Conservation (phyloP, 352 stramenopile species). For the Phytophthora europaea region DNA sequence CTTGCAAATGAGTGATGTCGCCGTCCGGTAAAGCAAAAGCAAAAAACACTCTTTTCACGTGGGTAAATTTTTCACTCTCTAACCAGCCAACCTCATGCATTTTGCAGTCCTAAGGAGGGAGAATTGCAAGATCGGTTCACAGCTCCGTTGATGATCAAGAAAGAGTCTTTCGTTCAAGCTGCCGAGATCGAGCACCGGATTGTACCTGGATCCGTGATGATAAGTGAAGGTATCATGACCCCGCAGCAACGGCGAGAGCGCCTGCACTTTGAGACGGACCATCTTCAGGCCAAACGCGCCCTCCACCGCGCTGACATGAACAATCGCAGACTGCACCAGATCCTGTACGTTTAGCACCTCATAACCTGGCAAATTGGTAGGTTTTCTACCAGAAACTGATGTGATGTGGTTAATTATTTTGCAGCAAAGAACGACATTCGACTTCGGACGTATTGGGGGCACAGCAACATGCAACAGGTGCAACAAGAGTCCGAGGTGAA, state of each 20-base stretch:
- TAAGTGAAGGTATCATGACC: conserved; percentile 83
- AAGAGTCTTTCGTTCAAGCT: conserved; percentile 55
- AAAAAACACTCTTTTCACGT: background rate
- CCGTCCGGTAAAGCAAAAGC: conserved; percentile 29
- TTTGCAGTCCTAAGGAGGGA: conserved; percentile 24
- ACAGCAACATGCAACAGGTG: conserved; percentile 3
- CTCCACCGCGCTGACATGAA: conserved; percentile 71
- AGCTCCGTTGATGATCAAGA: conserved; percentile 57
- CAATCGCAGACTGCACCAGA: conserved; percentile 71
- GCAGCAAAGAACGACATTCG: conserved; percentile 57
- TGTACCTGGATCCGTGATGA: conserved; percentile 57
- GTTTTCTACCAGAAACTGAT: conserved; percentile 19
- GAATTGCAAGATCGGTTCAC: conserved; percentile 32
- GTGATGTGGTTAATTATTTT: background rate
- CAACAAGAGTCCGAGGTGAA: conserved; percentile 44
- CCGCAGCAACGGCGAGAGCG: conserved; percentile 76
- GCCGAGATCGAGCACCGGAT: conserved; percentile 56
- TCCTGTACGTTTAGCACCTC: conserved; percentile 61
- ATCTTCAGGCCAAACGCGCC: conserved; percentile 57
- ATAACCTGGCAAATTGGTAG: background rate
- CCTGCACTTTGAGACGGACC: conserved; percentile 71
- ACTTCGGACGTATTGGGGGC: conserved; percentile 63
- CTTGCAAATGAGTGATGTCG: conserved; percentile 42
- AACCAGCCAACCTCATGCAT: background rate
- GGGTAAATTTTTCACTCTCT: background rate